Evolutionary conservation across 495 filamentous ascomycete species (phyloP).

Genomic region (Penicillium paradoxum): DNA sequence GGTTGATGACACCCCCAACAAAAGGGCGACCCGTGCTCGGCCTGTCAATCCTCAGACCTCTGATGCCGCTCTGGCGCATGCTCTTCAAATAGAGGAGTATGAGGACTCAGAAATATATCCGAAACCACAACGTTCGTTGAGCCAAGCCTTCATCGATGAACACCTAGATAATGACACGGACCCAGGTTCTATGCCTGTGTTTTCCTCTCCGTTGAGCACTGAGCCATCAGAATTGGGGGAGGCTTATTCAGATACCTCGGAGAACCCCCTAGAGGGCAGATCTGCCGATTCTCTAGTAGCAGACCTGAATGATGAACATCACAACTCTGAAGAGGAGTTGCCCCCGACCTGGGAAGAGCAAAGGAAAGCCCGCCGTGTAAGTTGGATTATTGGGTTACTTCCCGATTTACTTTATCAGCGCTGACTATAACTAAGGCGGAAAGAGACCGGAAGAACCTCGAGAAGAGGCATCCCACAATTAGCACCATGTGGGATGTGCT

Average conservation of each 20-base stretch:
- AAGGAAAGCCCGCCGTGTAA: slow-evolving; percentile 29
- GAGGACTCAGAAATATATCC: slow-evolving; percentile 17
- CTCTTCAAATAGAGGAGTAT: slow-evolving; percentile 62
- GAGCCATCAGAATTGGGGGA: background rate
- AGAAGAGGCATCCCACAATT: slow-evolving; percentile 71
- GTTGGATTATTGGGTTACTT: slow-evolving; percentile 6
- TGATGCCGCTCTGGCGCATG: slow-evolving; percentile 54
- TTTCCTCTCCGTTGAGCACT: background rate
- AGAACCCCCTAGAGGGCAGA: background rate
- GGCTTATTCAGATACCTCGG: background rate
- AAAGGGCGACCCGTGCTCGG: background rate
- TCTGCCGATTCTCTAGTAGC: background rate
- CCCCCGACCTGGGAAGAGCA: slow-evolving; percentile 15
- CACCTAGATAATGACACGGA: background rate
- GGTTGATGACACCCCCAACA: slow-evolving; percentile 44
- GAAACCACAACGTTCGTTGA: slow-evolving; percentile 12
- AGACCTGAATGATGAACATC: slow-evolving; percentile 16
- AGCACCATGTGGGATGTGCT: slow-evolving; percentile 79
- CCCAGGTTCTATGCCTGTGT: background rate
- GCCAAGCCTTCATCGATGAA: background rate
- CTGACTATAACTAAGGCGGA: slow-evolving; percentile 24
- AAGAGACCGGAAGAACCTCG: slow-evolving; percentile 61
- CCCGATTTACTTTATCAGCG: background rate
- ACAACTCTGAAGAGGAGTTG: slow-evolving; percentile 6
- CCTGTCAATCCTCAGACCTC: slow-evolving; percentile 22